These are phyloP conservation scores for Hygrocybe punicea DNA, from an alignment of 768 basidiomycete species.

Conservation along the genomic window DNA sequence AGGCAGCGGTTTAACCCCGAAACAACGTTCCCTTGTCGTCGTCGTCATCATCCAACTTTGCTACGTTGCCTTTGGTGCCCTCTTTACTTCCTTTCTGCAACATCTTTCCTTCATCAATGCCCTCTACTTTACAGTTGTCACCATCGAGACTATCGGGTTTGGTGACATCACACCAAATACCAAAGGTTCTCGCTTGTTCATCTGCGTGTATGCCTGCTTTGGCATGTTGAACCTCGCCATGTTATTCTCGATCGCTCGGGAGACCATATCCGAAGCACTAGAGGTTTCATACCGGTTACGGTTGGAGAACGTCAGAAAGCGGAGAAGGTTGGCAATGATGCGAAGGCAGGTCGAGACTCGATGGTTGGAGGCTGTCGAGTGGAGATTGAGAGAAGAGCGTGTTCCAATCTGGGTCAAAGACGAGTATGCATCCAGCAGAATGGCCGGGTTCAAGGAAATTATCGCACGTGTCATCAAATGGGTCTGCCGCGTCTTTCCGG, in stretches of 20 bases:
- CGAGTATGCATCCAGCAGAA: constrained; percentile 9
- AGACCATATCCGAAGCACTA: constrained; percentile 69
- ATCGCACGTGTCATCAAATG: constrained; percentile 8
- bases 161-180: constrained; percentile 66
- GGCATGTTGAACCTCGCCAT: constrained; percentile 66
- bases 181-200: constrained; percentile 54
- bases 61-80: constrained; percentile 71
- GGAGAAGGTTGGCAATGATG: constrained; percentile 41
- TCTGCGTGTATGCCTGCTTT: constrained; percentile 53
- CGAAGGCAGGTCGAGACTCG: constrained; percentile 47
- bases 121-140: constrained; percentile 75
- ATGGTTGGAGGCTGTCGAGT: constrained; percentile 60
- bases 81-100: constrained; percentile 53
- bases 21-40: constrained; percentile 74
- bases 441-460: neutral
- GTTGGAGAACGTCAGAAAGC: constrained; percentile 43
- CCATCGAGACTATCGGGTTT: constrained; percentile 73
- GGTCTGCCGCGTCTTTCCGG: constrained; percentile 16
- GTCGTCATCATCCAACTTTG: constrained; percentile 69
- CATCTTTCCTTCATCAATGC: constrained; percentile 64
- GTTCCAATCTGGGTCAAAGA: constrained; percentile 55
- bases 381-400: constrained; percentile 50
- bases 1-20: constrained; percentile 79
- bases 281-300: constrained; percentile 63
- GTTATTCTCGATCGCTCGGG: constrained; percentile 61